Percentiles rank a stretch among this genome's conserved stretches.
phyloP scores from a whole-genome alignment of 805 yeast genomes.

The Wickerhamiella cacticola region DNA sequence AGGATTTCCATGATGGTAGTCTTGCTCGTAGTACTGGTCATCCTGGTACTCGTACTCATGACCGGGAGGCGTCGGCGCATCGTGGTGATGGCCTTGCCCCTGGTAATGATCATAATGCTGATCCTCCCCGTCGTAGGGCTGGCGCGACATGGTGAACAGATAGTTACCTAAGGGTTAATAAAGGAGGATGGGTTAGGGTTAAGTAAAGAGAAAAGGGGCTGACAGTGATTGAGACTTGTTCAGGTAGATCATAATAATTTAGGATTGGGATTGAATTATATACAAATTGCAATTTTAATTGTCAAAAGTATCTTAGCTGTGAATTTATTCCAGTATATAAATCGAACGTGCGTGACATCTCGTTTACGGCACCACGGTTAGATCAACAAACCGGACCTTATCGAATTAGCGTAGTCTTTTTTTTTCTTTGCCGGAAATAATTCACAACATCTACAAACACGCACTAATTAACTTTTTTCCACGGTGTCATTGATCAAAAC shows the following conservation, averaged over 20 bases:
- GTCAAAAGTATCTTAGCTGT: no score
- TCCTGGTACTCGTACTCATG: slow-evolving; percentile 31
- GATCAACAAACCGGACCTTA: no score
- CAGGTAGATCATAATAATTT: not conserved
- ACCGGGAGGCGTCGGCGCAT: slow-evolving; percentile 26
- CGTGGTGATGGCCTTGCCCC: slow-evolving; percentile 31
- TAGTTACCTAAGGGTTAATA: slow-evolving; percentile 2
- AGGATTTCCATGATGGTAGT: slow-evolving; percentile 29
- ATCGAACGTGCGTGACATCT: no score
- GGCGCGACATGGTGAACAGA: slow-evolving; percentile 12
- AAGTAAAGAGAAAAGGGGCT: slow-evolving; percentile 1
- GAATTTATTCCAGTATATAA: no score
- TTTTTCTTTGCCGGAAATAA: not conserved
- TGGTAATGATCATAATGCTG: slow-evolving; percentile 28
- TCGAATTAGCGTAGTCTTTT: no score
- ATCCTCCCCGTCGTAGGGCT: slow-evolving; percentile 18
- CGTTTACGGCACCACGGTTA: no score
- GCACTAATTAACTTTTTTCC: not conserved
- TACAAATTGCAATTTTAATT: no score
- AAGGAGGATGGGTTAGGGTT: slow-evolving; percentile 5
- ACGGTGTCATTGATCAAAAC: not conserved
- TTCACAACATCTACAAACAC: not conserved
- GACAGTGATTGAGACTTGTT: not conserved
- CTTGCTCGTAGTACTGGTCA: slow-evolving; percentile 32
- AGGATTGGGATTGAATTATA: no score